Conservation (phyloP, 2,329 filamentous ascomycete species). For the Aspergillus spinulosporus region DNA sequence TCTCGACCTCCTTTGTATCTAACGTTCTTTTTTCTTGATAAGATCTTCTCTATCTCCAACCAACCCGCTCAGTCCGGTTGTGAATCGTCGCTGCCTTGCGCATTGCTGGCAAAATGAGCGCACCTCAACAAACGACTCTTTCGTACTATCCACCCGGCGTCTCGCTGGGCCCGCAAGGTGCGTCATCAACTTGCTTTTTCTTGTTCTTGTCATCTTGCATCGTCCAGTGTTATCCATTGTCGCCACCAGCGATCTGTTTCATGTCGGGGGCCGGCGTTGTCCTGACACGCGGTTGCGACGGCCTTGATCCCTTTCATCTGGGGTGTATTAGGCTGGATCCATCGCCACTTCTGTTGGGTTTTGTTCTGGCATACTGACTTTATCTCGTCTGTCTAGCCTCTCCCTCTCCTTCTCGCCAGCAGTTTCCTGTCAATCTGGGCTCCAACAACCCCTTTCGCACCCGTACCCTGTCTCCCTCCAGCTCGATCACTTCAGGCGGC, state of each 20-base stretch:
- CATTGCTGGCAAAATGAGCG: conserved; percentile 32
- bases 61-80: conserved; percentile 11
- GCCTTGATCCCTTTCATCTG: conserved; percentile 6
- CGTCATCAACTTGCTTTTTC: conserved; percentile 27
- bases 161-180: conserved; percentile 36
- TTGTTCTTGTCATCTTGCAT: conserved; percentile 9
- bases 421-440: conserved; percentile 35
- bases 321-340: conserved; percentile 18
- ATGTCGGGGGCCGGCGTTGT: conserved; percentile 19
- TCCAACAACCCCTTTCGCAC: conserved; percentile 56
- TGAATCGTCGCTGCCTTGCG: conserved; percentile 22
- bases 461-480: conserved; percentile 43
- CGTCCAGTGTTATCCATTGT: conserved; percentile 13
- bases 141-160: conserved; percentile 34
- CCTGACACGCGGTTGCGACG: conserved; percentile 18
- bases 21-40: conserved; percentile 18
- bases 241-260: conserved; percentile 21
- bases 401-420: conserved; percentile 33
- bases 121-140: conserved; percentile 31
- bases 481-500: conserved; percentile 29
- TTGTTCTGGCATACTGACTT: conserved; percentile 11
- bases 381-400: conserved; percentile 14
- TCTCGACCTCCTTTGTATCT: neutral
- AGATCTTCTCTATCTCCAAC: conserved; percentile 15
- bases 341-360: conserved; percentile 5